Evolutionary conservation across 1,284 basidiomycete genomes (phyloP).

Genomic region (Sanghuangporus weigelae): DNA sequence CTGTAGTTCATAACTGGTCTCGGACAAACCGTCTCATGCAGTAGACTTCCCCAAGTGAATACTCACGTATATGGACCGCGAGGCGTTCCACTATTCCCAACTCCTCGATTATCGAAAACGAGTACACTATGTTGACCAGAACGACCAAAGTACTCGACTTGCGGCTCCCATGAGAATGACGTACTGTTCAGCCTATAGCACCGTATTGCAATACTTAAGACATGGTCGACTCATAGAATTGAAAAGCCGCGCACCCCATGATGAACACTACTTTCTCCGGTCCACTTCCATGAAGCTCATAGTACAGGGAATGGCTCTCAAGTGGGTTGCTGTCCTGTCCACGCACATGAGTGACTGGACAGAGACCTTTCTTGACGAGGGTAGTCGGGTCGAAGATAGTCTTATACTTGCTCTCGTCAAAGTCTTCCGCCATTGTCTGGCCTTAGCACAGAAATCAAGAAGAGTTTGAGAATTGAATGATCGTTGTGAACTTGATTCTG

Average conservation of each 20-base stretch:
- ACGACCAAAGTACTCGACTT: conserved; percentile 53
- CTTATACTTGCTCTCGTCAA: conserved; percentile 11
- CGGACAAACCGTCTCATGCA: not conserved
- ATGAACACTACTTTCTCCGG: conserved; percentile 63
- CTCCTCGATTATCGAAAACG: conserved; percentile 87
- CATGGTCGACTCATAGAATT: not conserved
- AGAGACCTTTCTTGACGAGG: conserved; percentile 61
- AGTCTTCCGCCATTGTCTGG: not conserved
- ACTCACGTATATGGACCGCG: conserved; percentile 59
- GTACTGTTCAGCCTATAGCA: conserved; percentile 48
- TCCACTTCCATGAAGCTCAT: conserved; percentile 66
- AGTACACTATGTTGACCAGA: conserved; percentile 53
- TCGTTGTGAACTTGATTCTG: not conserved
- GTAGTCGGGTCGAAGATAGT: conserved; percentile 54
- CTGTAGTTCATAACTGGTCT: conserved; percentile 29
- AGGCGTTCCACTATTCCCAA: conserved; percentile 72
- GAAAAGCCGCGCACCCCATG: conserved; percentile 47
- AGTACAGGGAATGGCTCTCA: conserved; percentile 71
- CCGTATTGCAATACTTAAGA: not conserved
- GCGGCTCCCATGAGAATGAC: conserved; percentile 57
- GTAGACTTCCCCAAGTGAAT: not conserved
- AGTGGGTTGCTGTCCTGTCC: conserved; percentile 41
- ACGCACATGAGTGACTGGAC: conserved; percentile 57
- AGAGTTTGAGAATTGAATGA: not conserved
- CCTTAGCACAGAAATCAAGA: not conserved